A percentile compares a stretch with the other conserved stretches of the same genome.
Evolutionary conservation across 2,329 filamentous ascomycete genomes (phyloP).

Genomic region (Ophiocordyceps sinensis): DNA sequence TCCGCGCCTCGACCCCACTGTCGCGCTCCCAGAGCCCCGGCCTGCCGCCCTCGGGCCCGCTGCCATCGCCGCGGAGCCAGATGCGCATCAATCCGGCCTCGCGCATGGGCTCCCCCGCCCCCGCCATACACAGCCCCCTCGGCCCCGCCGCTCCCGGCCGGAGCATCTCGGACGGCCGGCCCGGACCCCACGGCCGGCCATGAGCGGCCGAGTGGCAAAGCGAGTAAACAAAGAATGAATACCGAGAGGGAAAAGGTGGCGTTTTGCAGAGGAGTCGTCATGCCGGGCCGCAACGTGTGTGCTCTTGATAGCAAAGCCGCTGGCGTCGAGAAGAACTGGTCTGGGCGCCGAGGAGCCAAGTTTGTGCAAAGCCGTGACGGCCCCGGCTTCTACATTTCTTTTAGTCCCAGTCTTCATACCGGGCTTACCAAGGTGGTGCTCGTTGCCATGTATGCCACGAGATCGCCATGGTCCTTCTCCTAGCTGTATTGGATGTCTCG

Average conservation of each 20-base stretch:
- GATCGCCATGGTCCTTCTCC: neutral
- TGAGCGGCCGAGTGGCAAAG: neutral
- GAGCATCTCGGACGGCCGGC: slow-evolving; percentile 5
- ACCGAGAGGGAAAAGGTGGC: too few species aligned
- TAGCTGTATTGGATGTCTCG: too few species aligned
- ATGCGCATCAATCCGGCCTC: neutral
- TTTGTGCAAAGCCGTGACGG: neutral
- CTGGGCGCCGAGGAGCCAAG: neutral
- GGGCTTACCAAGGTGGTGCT: too few species aligned
- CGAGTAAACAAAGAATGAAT: neutral
- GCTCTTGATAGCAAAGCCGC: neutral
- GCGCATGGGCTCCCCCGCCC: slow-evolving; percentile 1
- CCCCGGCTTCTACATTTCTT: neutral
- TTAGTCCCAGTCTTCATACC: neutral
- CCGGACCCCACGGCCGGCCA: too few species aligned
- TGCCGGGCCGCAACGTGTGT: neutral
- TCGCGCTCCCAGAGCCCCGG: slow-evolving; percentile 2
- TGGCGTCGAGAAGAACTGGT: neutral
- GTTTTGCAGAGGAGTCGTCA: too few species aligned
- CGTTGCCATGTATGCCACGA: too few species aligned
- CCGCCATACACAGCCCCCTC: slow-evolving; percentile 6
- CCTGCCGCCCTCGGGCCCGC: neutral
- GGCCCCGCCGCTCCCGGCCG: slow-evolving; percentile 4
- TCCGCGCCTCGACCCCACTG: neutral
- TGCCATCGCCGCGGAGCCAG: slow-evolving; percentile 1